Percentiles rank a stretch among this genome's conserved stretches.
Evolutionary conservation across 2,329 filamentous ascomycete genomes (phyloP).

Genomic region (Fusarium sp.): DNA sequence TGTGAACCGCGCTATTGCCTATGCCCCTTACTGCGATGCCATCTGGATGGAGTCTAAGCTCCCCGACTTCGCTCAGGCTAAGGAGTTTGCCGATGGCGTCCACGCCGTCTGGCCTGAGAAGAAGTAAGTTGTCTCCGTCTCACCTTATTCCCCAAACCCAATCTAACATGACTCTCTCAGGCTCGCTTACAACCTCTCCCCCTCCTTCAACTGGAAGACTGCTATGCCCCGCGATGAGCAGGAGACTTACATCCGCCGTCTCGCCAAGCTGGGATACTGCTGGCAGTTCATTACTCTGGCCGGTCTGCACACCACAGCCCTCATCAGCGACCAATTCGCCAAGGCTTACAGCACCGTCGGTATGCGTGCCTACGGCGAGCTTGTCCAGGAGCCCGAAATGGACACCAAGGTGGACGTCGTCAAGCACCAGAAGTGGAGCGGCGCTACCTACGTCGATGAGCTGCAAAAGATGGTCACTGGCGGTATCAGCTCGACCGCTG

Average conservation of each 20-base stretch:
- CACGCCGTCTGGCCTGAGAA: conserved; percentile 96
- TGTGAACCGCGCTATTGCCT: conserved; percentile 90
- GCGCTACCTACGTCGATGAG: conserved; percentile 95
- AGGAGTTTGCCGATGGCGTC: conserved; percentile 93
- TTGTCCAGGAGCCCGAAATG: conserved; percentile 99
- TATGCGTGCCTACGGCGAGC: conserved; percentile 97
- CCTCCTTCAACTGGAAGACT: conserved; percentile 99
- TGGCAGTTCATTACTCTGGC: conserved; percentile 99
- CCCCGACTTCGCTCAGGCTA: conserved; percentile 90
- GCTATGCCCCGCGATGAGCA: conserved; percentile 94
- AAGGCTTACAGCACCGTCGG: conserved; percentile 84
- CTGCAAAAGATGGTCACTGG: conserved; percentile 97
- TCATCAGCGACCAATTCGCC: conserved; percentile 92
- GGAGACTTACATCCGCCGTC: conserved; percentile 95
- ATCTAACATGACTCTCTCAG: conserved; percentile 60
- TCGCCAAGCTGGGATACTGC: conserved; percentile 92
- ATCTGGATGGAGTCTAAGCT: conserved; percentile 99
- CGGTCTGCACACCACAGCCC: conserved; percentile 93
- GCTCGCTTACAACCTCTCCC: conserved; percentile 97
- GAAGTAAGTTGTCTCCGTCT: conserved; percentile 75
- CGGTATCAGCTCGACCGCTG: conserved; percentile 90
- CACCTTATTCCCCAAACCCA: conserved; percentile 17
- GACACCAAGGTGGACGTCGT: conserved; percentile 92
- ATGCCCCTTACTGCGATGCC: conserved; percentile 92
- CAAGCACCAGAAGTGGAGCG: conserved; percentile 99